phyloP scores from a whole-genome alignment of 2,329 filamentous ascomycete genomes.

The Cylindrodendrum hubeiense region DNA sequence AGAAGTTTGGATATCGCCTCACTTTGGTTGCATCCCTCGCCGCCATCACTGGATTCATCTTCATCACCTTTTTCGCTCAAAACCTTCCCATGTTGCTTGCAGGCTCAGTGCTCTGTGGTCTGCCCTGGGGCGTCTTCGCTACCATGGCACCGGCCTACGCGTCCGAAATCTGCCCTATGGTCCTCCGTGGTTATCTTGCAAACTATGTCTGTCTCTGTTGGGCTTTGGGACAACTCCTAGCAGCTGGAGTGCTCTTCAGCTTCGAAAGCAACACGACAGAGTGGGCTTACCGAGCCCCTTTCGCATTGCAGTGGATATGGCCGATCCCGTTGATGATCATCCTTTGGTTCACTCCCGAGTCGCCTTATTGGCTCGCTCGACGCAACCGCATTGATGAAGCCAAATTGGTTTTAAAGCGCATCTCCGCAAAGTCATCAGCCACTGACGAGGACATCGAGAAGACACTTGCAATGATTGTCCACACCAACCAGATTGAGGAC shows the following conservation, averaged over 20 bases:
- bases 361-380: constrained; percentile 46
- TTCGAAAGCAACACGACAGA: constrained; percentile 41
- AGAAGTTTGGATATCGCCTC: constrained; percentile 48
- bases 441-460: constrained; percentile 61
- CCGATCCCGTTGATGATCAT: constrained; percentile 43
- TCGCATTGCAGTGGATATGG: constrained; percentile 47
- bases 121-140: constrained; percentile 21
- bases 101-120: constrained; percentile 4
- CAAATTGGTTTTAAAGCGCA: constrained; percentile 54
- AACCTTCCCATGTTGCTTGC: constrained; percentile 27
- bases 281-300: constrained; percentile 53
- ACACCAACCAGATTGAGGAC: constrained; percentile 51
- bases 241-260: constrained; percentile 49
- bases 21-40: constrained; percentile 63
- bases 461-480: constrained; percentile 60
- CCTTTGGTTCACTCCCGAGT: constrained; percentile 47
- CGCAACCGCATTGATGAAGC: constrained; percentile 61
- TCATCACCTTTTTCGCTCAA: constrained; percentile 38
- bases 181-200: constrained; percentile 41
- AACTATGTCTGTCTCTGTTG: constrained; percentile 53
- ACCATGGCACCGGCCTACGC: constrained; percentile 28
- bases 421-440: constrained; percentile 53
- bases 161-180: constrained; percentile 29
- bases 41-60: constrained; percentile 37
- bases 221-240: constrained; percentile 51